Evolutionary conservation across 1,284 basidiomycete genomes (phyloP), one percentile per base, ranked within the genome.

Genomic region (Vanrija sp.): DNA sequence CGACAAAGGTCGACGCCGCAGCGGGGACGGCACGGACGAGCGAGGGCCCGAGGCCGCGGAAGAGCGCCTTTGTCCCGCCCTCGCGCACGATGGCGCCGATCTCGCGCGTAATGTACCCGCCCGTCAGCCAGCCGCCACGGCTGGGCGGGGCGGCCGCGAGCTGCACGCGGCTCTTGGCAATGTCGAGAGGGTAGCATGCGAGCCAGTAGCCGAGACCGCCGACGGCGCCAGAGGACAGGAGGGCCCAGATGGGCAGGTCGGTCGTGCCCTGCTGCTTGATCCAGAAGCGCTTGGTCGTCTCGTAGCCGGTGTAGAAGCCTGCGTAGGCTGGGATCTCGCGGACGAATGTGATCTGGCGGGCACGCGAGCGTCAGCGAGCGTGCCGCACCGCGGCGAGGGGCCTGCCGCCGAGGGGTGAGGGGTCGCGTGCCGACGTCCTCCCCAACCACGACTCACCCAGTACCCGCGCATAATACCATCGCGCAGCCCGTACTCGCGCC

Each of bases 161-260:
- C 67, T 97, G 93, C 10, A 96, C 80, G 35, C 91, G 84, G 3
- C 88, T 91, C 78, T 97, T 97, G 45, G 95, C 83, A 3, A 96
- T 89, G 64, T 97, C 92, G 5, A 93, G 78, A 0, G 91, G 94
- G 72, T 96, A 98, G 68, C 86, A 94, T 3, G 89, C 82, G 3
- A 96, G 80, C 95, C 95, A 98, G 71, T 98, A 98, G 1, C 85
- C 85, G 45, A 92, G 85, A 0, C 95, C 95, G 41, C 94, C 95
- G 2, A 84, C 85, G 0, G 88, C 87, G 5, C 95, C 95, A 49
- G 89, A 89, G 0, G 85, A 82, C 14, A 97, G 79, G 19, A 94
- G 75, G 1, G 90, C 87, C 92, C 93, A 97, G 2, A 95, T 83
- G 0, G 94, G 94, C 3, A 97, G 60, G 23, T 80, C 58, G 27